Percentiles rank a stretch among this genome's conserved stretches.
phyloP scores from a whole-genome alignment of 1,139 yeast genomes.

The Diutina catenulata region DNA sequence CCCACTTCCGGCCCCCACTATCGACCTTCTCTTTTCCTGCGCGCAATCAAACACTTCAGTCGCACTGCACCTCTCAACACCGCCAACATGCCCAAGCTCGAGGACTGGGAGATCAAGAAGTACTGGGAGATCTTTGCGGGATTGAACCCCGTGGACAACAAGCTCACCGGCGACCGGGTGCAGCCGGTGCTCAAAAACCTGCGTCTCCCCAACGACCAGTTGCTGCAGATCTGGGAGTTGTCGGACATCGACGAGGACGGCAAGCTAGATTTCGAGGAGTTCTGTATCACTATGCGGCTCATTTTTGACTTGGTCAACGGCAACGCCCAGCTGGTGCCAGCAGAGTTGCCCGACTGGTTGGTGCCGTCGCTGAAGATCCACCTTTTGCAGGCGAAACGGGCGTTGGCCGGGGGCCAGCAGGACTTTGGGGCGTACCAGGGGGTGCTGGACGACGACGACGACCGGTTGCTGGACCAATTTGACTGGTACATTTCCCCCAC shows the following conservation, averaged over 20 bases:
- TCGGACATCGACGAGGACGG: conserved; percentile 94
- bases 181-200: conserved; percentile 84
- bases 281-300: conserved; percentile 92
- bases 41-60: background rate
- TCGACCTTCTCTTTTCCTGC: background rate
- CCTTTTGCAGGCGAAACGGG: conserved; percentile 69
- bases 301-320: conserved; percentile 87
- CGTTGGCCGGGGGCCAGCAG: conserved; percentile 31
- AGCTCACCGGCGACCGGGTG: conserved; percentile 75
- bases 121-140: conserved; percentile 97
- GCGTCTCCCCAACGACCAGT: conserved; percentile 60
- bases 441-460: conserved; percentile 36
- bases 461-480: conserved; percentile 52
- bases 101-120: conserved; percentile 90
- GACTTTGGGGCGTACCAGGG: background rate
- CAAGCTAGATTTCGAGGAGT: conserved; percentile 86
- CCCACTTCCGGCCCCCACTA: too few species aligned
- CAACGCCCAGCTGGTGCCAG: conserved; percentile 50
- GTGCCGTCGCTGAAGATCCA: conserved; percentile 84
- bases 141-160: conserved; percentile 65
- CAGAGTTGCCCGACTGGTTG: conserved; percentile 76
- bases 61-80: conserved; percentile 4
- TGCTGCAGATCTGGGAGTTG: conserved; percentile 80
- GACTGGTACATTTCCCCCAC: conserved; percentile 96
- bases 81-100: conserved; percentile 62